These are phyloP conservation scores for Xylaria flabelliformis DNA, from an alignment of 495 filamentous ascomycete genomes.

Conservation along the genomic window DNA sequence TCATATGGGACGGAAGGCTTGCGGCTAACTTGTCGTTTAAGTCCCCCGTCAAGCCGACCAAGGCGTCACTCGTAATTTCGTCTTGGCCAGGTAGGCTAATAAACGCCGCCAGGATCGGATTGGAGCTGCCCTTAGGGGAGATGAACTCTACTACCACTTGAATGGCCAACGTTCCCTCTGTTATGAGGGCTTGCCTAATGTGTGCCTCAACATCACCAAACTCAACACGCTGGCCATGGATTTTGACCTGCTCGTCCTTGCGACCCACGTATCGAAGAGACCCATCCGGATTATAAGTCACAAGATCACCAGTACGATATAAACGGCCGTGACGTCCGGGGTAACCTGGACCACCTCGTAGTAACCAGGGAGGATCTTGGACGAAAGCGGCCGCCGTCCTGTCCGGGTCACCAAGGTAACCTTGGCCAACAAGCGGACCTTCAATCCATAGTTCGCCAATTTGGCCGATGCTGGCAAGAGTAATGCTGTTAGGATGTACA, in stretches of 20 bases:
- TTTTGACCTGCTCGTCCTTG: constrained; percentile 36
- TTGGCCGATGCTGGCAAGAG: constrained; percentile 49
- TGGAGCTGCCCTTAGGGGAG: no score
- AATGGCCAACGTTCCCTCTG: no score
- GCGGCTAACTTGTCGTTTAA: no score
- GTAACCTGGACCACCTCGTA: not conserved
- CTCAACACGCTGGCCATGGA: constrained; percentile 37
- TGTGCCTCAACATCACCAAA: constrained; percentile 33
- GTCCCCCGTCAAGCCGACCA: no score
- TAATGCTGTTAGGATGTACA: constrained; percentile 37
- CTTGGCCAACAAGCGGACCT: constrained; percentile 51
- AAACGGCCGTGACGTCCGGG: constrained; percentile 18
- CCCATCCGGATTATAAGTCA: constrained; percentile 38
- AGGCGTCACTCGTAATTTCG: no score
- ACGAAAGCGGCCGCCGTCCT: constrained; percentile 39
- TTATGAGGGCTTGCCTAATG: no score
- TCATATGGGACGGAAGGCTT: constrained; percentile 2
- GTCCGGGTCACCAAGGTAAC: constrained; percentile 49
- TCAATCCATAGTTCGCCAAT: constrained; percentile 20
- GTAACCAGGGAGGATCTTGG: constrained; percentile 30
- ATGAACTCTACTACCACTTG: no score
- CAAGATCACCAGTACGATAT: constrained; percentile 48
- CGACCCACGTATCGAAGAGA: constrained; percentile 30
- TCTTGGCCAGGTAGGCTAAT: no score
- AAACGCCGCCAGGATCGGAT: no score